Evolutionary conservation across 768 basidiomycete species (phyloP), one percentile per base, ranked within the genome.

Genomic region (Mycena sanguinolenta): DNA sequence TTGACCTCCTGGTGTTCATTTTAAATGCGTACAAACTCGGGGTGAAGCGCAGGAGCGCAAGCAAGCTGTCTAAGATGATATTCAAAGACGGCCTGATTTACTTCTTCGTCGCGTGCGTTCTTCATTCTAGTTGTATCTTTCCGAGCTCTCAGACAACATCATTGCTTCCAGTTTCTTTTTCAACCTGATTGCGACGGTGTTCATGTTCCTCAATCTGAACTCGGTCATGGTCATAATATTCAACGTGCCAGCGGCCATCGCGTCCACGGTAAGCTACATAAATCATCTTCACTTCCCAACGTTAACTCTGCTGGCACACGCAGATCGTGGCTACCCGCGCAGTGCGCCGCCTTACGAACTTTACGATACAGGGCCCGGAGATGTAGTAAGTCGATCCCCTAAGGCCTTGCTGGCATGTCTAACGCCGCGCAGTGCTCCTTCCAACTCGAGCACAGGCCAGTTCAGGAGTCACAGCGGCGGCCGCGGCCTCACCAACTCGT

Each of bases 11-110:
- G 32, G 90, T 92, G 44, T 83, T 93, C 53, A 68, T 82, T 28
- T 79, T 93, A 72, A 92, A 87, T 42, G 87, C 85, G 16, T 89
- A 86, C 79, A 92, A 91, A 75, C 85, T 93, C 27, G 70, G 82
- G 12, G 77, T 81, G 1, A 63, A 76, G 14, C 69, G 72, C 42
- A 73, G 52, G 70, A 81, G 77, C 23, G 76, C 79, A 42, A 88
- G 84, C 73, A 84, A 84, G 58, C 86, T 93, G 17, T 84, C 88
- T 27, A 84, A 85, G 34, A 83, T 93, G 82, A 89, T 94, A 34
- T 93, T 93, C 77, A 80, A 85, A 17, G 92, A 94, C 65, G 92
- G 92, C 23, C 79, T 95, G 14, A 88, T 92, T 63, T 94, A 87
- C 80, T 94, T 94, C 81, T 79, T 94, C 70, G 86, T 94, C 58